Evolutionary conservation across 2,329 filamentous ascomycete genomes (phyloP).

Genomic region (Graphilbum sp.): DNA sequence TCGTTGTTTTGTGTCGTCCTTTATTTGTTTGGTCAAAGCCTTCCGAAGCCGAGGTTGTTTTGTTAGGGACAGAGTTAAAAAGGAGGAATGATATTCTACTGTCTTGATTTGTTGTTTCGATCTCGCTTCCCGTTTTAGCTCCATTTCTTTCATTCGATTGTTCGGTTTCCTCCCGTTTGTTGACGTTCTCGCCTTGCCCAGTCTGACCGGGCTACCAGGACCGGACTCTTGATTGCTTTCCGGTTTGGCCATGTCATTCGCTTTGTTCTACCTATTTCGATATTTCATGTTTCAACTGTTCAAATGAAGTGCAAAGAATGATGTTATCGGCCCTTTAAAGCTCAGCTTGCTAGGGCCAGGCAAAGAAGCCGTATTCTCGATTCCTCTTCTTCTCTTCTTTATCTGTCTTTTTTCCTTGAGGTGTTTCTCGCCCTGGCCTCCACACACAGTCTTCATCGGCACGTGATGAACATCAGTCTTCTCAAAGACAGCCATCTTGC

Average conservation of each 20-base stretch:
- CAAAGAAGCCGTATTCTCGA: not conserved
- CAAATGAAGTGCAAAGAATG: constrained; percentile 1
- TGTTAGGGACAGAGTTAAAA: not conserved
- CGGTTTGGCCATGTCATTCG: too few relatives aligned
- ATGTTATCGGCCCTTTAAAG: not conserved
- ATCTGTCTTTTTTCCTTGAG: not conserved
- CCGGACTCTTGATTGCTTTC: too few relatives aligned
- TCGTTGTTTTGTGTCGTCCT: constrained; percentile 1
- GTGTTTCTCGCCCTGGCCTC: too few relatives aligned
- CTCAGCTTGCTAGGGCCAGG: not conserved
- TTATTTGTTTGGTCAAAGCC: too few relatives aligned
- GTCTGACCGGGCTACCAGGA: too few relatives aligned
- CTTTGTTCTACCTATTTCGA: not conserved
- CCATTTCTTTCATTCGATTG: not conserved
- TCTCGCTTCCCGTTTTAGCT: not conserved
- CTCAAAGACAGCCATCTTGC: too few relatives aligned
- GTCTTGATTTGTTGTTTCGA: not conserved
- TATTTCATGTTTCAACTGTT: not conserved
- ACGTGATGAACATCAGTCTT: too few relatives aligned
- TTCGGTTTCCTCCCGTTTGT: too few relatives aligned
- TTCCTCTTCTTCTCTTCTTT: not conserved
- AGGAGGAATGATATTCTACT: not conserved
- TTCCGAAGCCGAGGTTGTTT: too few relatives aligned
- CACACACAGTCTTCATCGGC: too few relatives aligned
- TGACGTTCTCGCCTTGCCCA: too few relatives aligned